Base-by-base conservation (phyloP, 2,329 filamentous ascomycete genomes). In the Furcasterigmium sp. region DNA sequence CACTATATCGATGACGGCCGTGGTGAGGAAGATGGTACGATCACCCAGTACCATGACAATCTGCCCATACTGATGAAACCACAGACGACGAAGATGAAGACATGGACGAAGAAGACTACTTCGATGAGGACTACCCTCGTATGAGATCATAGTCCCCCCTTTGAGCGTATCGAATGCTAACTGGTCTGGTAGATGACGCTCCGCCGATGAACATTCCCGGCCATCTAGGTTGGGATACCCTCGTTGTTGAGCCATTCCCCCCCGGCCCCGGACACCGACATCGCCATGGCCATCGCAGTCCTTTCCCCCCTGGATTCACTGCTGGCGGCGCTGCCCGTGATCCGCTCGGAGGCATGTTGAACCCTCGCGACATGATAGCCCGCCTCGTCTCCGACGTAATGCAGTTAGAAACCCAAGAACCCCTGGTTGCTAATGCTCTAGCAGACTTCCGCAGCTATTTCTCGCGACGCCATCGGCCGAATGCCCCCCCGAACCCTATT, bases 81-180 rank as follows among this genome's bases (percentile, higher is more conserved):
- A 30, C 17, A 64, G 62, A 72, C 41, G 70, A 72, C 32, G 83
- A 86, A 15, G 84, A 86, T 32, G 82, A 84, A 35, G 80, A 84
- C 18, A 76, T 85, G 52, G 82, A 83, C 36, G 85, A 88, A 40
- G 78, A 80, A 17, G 76, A 82, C 43, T 81, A 80, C 54, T 68
- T 77, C 46, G 78, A 81, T 46, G 76, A 78, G 19, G 73, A 74
- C 25, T 79, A 76, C 60, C 70, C 75, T 45, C 68, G 76, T 80
- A 68, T 64, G 74, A 70, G 10, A 34, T 7, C 3, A n/a, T 17
- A n/a, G 13, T 8, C 13, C 14, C 2, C 5, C 14, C 13, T 32
- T 7, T n/a, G 10, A n/a, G 13, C 29, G 13, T 14, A n/a, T n/a
- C 3, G 13, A n/a, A n/a, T n/a, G 13, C 14, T 15, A 14, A 13